Evolutionary conservation across 2,329 filamentous ascomycete genomes (phyloP), one percentile per base, ranked within the genome.

Genomic region (Intubia oerlemansii): DNA sequence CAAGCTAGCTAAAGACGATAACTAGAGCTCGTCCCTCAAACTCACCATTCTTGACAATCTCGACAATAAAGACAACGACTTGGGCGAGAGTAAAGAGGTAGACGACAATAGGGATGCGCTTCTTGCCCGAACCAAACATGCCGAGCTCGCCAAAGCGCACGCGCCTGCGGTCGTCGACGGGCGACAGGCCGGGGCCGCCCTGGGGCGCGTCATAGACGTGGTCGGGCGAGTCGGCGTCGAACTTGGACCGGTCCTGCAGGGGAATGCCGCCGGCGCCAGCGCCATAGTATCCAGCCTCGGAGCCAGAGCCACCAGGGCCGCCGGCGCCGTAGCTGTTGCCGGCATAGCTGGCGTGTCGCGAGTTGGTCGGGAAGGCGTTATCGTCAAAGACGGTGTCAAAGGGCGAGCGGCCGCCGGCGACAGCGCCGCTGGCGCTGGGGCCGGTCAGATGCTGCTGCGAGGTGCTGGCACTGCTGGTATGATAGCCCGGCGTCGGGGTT

Each of bases 21-120:
- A n/a, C n/a, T n/a, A n/a, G n/a, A n/a, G n/a, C n/a, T n/a, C n/a
- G n/a, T n/a, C n/a, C n/a, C n/a, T n/a, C n/a, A n/a, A n/a, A 21
- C 19, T 8, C n/a, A 21, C 19, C 74, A 50, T 84, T 90, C 44
- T 74, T 79, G 27, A 78, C 72, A 36, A 98, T 56, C 53, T 95
- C 81, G 29, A 62, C 81, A 38, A 95, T 77, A 44, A 98, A 98
- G 17, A 95, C 81, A 11, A 59, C 67, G 13, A 88, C 53, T 48
- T 95, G 84, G 10, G 76, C 62, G 17, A 71, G 31, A 3, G 81
- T 79, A 37, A 95, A 64, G 24, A 72, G 51, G 47, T 85, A 95
- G 19, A 82, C 78, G 6, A 92, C 68, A 62, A 77, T 88, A 0
- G 88, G 76, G 29, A 72, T 66, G 34, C 57, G 53, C 44, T 61